These are phyloP conservation scores for Agroathelia rolfsii DNA, from an alignment of 1,284 basidiomycete genomes.

Conservation along the genomic window DNA sequence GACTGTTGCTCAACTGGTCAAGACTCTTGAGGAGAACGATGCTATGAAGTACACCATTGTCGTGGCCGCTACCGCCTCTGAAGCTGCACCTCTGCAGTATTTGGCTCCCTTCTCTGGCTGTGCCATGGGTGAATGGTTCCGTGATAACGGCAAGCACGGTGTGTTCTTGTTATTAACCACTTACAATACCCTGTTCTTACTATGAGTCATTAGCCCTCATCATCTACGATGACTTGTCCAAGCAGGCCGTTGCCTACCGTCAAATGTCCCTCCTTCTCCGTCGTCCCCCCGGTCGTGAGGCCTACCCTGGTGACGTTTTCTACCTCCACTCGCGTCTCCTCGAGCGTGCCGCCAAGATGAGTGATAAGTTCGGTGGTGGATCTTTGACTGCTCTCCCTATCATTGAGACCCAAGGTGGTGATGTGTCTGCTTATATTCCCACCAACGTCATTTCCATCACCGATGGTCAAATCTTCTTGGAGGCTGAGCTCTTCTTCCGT, in stretches of 20 bases:
- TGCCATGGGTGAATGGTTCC: conserved; percentile 99
- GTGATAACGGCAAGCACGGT: conserved; percentile 97
- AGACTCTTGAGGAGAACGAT: conserved; percentile 99
- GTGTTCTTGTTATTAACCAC: conserved; percentile 18
- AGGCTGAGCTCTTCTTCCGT: conserved; percentile 99
- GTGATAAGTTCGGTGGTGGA: conserved; percentile 94
- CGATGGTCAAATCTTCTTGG: conserved; percentile 98
- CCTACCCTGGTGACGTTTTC: conserved; percentile 99
- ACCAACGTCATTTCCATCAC: conserved; percentile 95
- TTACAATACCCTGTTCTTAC: conserved; percentile 9
- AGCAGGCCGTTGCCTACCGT: conserved; percentile 99
- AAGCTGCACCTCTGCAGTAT: conserved; percentile 98
- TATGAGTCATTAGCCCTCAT: conserved; percentile 64
- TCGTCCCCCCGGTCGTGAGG: conserved; percentile 99
- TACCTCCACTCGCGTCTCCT: conserved; percentile 99
- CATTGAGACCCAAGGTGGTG: conserved; percentile 99
- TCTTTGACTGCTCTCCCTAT: conserved; percentile 98
- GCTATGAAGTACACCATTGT: conserved; percentile 99
- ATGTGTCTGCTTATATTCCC: conserved; percentile 97
- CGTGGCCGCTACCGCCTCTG: conserved; percentile 97
- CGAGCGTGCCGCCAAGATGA: conserved; percentile 99
- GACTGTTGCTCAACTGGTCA: conserved; percentile 97
- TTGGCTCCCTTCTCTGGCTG: conserved; percentile 99
- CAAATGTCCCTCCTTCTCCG: conserved; percentile 99
- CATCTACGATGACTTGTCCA: conserved; percentile 99